Evolutionary conservation across 257 asterid species (phyloP).

Genomic region (Solanum phureja): DNA sequence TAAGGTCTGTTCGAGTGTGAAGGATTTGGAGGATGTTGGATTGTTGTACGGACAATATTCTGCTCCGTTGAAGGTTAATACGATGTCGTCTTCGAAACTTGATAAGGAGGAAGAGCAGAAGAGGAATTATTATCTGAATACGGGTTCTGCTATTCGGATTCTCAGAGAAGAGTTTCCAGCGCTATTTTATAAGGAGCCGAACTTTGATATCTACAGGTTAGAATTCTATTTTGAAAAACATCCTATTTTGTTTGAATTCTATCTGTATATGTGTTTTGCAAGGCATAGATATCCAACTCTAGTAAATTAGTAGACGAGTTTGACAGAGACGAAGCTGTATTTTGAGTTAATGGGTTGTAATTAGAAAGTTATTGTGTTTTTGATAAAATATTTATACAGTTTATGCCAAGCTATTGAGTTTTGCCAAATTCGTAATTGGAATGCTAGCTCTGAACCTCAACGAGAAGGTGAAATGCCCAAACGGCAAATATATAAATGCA

Average conservation of each 20-base stretch:
- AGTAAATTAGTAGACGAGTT: background rate
- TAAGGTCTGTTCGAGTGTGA: slow-evolving; percentile 31
- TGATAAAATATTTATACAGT: background rate
- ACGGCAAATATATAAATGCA: background rate
- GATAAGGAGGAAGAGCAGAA: slow-evolving; percentile 56
- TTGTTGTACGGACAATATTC: slow-evolving; percentile 32
- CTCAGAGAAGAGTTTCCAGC: slow-evolving; percentile 82
- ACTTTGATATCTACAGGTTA: slow-evolving; percentile 81
- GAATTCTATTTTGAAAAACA: background rate
- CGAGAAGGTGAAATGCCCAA: background rate
- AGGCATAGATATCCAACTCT: background rate
- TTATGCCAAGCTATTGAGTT: background rate
- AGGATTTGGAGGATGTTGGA: slow-evolving; percentile 51
- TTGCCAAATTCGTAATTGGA: background rate
- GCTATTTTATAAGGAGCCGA: slow-evolving; percentile 69
- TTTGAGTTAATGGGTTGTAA: background rate
- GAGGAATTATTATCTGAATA: slow-evolving; percentile 69
- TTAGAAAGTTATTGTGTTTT: background rate
- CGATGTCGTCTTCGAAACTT: slow-evolving; percentile 22
- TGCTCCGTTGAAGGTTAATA: slow-evolving; percentile 31
- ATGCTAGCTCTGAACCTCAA: background rate
- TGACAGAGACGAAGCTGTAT: background rate
- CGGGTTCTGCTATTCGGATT: slow-evolving; percentile 78
- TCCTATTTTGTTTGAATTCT: background rate
- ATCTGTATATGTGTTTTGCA: background rate